Evolutionary conservation across 345 rosid species (phyloP), one percentile per base, ranked within the genome.

Genomic region (Dipteronia dyeriana): DNA sequence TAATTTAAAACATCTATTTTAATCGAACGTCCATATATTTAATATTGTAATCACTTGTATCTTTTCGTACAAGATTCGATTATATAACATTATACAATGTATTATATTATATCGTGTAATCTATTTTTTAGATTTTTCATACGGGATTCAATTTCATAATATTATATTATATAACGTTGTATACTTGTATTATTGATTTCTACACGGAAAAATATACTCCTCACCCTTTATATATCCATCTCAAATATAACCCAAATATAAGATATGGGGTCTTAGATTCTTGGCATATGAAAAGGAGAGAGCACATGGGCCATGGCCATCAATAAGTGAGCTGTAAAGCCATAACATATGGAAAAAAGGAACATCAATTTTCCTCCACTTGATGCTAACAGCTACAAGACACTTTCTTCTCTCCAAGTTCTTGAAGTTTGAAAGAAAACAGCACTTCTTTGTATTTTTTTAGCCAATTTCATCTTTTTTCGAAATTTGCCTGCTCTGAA

Each of bases 281-380:
- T n/a, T n/a, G n/a, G 70, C 64, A 74, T 39, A 66, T 60, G 23
- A 56, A 79, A 62, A 75, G 57, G 22, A 20, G 23, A 31, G 68
- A 66, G 56, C 77, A 71, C 74, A 66, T 66, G 74, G 38, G 41
- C 16, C 74, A 66, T 66, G 74, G 38, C 53, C 16, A 47, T 34
- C 9, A 51, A 45, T 10, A 8, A 9, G 14, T 74, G 76, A 78
- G 81, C 72, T 77, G 70, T 80, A 76, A 78, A 80, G 79, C 78
- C 77, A 38, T 65, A 71, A 72, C 26, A 17, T 63, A 49, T 26
- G 76, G 53, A 25, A 17, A 45, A 62, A 22, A 19, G 47, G 77
- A 78, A 71, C 39, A 49, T 25, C 45, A 4, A 56, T 57, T 60
- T 71, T 34, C 53, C 29, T 59, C 62, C 61, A 2, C 76, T 62